Evolutionary conservation across 2,329 filamentous ascomycete genomes (phyloP).

Genomic region (Diplodia mutila): DNA sequence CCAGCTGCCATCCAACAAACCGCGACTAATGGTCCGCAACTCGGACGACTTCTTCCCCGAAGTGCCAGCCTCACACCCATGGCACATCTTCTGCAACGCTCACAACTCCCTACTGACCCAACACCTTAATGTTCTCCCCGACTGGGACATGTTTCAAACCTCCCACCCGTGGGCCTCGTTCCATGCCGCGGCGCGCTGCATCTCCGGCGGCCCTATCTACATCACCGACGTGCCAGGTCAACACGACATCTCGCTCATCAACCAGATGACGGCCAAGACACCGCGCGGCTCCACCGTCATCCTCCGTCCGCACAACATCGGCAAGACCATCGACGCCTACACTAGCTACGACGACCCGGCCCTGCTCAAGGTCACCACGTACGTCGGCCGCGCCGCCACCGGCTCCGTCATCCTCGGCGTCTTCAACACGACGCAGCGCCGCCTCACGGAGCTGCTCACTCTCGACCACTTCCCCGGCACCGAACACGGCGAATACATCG

Average conservation of each 20-base stretch:
- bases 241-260: conserved; percentile 75
- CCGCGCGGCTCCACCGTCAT: conserved; percentile 71
- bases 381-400: conserved; percentile 68
- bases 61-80: conserved; percentile 78
- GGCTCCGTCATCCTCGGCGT: conserved; percentile 79
- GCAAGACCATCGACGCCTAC: conserved; percentile 74
- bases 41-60: conserved; percentile 92
- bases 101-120: conserved; percentile 83
- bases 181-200: conserved; percentile 86
- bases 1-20: conserved; percentile 76
- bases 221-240: conserved; percentile 88
- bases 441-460: conserved; percentile 70
- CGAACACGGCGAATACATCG: conserved; percentile 64
- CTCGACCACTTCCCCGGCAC: conserved; percentile 76
- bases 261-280: conserved; percentile 79
- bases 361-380: conserved; percentile 78
- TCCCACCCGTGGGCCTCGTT: conserved; percentile 73
- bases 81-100: conserved; percentile 95
- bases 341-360: conserved; percentile 72
- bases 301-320: conserved; percentile 75
- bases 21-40: conserved; percentile 77
- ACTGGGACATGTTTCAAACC: conserved; percentile 79
- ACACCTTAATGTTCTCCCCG: conserved; percentile 83
- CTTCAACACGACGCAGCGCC: conserved; percentile 74
- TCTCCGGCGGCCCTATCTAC: conserved; percentile 90